Base-by-base conservation (phyloP, 1,139 yeast species). In the Spathaspora jeffriesii region DNA sequence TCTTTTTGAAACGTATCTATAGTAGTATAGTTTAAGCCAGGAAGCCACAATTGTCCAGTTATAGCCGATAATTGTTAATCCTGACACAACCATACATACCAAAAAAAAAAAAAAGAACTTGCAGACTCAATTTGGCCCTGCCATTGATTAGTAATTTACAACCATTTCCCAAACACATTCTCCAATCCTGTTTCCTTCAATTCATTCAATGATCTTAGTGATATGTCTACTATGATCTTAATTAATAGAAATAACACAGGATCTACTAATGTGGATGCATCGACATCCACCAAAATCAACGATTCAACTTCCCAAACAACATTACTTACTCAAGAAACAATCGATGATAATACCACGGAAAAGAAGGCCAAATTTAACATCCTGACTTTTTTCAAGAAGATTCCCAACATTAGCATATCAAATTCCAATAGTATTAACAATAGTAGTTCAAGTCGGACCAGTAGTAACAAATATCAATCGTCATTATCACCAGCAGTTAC, bases 361-460 rank as follows among this genome's bases (percentile, higher is more conserved):
- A 50, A 43, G 44, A 50, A 48, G 31, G 44, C 43, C 22, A 51
- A 47, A 38, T 50, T 51, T 34, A 46, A 43, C 13, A 40, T 51
- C 11, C 50, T 43, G 47, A 50, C 51, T 2, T 32, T 51, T 5
- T 51, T 51, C 43, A 51, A 45, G 32, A 51, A 43, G 28, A 25
- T 46, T 23, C 48, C 48, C 10, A 28, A 15, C 17, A 17, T 45
- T 18, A 37, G 27, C 22, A 21, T 31, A 5, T 17, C 40, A 2
- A 7, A 28, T 5, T 42, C 44, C 5, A 27, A 32, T 7, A 25
- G n/a, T 11, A 34, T 30, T 14, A 17, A 21, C 5, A 34, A 17
- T 27, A 22, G 27, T 18, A 34, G 15, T n/a, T 7, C 13, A n/a
- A 25, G 23, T 42, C 18, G 32, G 9, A 14, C 44, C n/a, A 27